These are phyloP conservation scores for Dalbergia oliveri DNA, from an alignment of 306 rosid genomes.

Conservation along the genomic window DNA sequence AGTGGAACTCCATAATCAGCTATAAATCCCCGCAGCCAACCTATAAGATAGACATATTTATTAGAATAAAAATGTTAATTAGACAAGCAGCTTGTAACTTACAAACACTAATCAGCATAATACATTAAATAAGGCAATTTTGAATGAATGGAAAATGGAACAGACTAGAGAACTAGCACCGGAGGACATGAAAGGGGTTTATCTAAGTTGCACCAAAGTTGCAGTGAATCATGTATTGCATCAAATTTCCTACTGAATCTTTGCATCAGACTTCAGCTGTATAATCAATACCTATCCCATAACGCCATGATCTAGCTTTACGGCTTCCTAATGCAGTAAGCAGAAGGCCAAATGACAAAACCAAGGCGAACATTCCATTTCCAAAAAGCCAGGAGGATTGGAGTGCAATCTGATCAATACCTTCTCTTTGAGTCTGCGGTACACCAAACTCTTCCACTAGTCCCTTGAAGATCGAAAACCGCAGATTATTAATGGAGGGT, in stretches of 20 bases:
- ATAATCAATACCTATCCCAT: constrained; percentile 72
- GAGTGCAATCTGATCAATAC: constrained; percentile 56
- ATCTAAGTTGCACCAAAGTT: background rate
- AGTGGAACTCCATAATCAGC: constrained; percentile 92
- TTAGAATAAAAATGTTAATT: constrained; percentile 4
- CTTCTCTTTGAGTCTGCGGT: constrained; percentile 62
- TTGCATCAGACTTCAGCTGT: constrained; percentile 7
- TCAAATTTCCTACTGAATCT: constrained; percentile 20
- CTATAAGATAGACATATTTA: constrained; percentile 46
- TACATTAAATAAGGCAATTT: constrained; percentile 7
- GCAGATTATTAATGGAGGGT: background rate
- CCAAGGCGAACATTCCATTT: constrained; percentile 91
- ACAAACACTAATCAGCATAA: constrained; percentile 8
- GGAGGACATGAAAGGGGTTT: constrained; percentile 3
- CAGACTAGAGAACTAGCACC: constrained; percentile 8
- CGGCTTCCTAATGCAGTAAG: constrained; percentile 79
- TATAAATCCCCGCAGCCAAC: constrained; percentile 75
- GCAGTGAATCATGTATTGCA: background rate
- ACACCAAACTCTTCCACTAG: constrained; percentile 80
- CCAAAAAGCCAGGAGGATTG: constrained; percentile 81
- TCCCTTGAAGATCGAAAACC: constrained; percentile 61
- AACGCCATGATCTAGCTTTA: constrained; percentile 88
- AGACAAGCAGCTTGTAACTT: constrained; percentile 8
- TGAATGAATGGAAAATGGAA: background rate
- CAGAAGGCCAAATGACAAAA: constrained; percentile 86